Percentiles rank a stretch among this genome's conserved stretches.
phyloP scores from a whole-genome alignment of 1,139 yeast species.

The Taphrina flavorubra region DNA sequence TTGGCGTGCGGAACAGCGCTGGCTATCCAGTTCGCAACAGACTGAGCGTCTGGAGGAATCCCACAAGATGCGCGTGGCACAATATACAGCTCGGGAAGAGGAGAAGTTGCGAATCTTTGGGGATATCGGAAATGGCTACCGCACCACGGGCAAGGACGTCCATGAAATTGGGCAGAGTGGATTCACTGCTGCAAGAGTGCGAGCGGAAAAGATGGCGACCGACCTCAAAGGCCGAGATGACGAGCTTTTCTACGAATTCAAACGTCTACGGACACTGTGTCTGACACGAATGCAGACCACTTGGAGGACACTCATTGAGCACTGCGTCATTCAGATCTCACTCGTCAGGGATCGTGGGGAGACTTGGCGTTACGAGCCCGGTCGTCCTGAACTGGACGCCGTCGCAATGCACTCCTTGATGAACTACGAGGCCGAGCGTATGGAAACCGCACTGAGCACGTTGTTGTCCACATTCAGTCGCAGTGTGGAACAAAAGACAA shows the following conservation, averaged over 20 bases:
- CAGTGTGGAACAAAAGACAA: conserved; percentile 19
- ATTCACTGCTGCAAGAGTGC: not conserved
- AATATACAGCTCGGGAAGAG: not conserved
- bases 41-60: conserved; percentile 3
- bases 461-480: conserved; percentile 10
- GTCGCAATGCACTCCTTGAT: conserved; percentile 19
- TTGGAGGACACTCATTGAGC: conserved; percentile 30
- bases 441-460: conserved; percentile 12
- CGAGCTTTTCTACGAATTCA: conserved; percentile 20
- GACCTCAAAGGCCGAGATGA: conserved; percentile 8
- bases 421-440: conserved; percentile 17
- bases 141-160: conserved; percentile 17
- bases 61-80: not conserved
- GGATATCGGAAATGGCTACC: conserved; percentile 26
- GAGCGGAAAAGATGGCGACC: conserved; percentile 7
- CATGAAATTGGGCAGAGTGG: conserved; percentile 2
- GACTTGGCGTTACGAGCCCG: not conserved
- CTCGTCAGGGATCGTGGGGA: conserved; percentile 22
- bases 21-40: not conserved
- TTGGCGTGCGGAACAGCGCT: conserved; percentile 24
- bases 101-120: conserved; percentile 18
- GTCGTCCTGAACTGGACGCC: conserved; percentile 4
- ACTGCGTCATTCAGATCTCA: conserved; percentile 24
- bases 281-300: conserved; percentile 24
- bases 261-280: conserved; percentile 15